These are phyloP conservation scores for Oemleria cerasiformis DNA, from an alignment of 306 rosid species.

Conservation along the genomic window DNA sequence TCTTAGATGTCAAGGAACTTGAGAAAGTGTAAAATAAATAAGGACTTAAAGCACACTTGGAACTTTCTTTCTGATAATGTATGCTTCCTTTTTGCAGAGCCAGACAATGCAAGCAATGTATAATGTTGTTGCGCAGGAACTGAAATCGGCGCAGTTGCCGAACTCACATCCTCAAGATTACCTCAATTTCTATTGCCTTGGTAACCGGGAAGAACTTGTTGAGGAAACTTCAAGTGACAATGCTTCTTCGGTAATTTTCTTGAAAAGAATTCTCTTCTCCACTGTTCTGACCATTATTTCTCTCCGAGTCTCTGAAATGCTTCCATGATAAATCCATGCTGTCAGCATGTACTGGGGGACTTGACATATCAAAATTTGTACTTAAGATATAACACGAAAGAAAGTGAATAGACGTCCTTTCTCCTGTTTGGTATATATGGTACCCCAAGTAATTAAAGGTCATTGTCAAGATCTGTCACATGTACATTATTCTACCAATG, in stretches of 20 bases:
- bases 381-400: background rate
- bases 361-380: background rate
- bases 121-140: slow-evolving; percentile 53
- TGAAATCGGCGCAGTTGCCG: slow-evolving; percentile 43
- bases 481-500: background rate
- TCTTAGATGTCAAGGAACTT: background rate
- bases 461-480: background rate
- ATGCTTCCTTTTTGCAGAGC: slow-evolving; percentile 42
- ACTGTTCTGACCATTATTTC: background rate
- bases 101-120: slow-evolving; percentile 94
- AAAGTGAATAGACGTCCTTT: background rate
- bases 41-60: background rate
- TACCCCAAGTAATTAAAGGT: background rate
- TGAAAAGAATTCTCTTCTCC: slow-evolving; percentile 7
- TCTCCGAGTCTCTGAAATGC: background rate
- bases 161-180: slow-evolving; percentile 60
- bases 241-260: slow-evolving; percentile 51
- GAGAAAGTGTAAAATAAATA: background rate
- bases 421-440: background rate
- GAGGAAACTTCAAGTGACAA: slow-evolving; percentile 37
- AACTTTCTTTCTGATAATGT: slow-evolving; percentile 16
- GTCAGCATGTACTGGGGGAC: background rate
- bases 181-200: slow-evolving; percentile 96
- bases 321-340: background rate
- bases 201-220: slow-evolving; percentile 60